phyloP scores from a whole-genome alignment of 1,284 basidiomycete species.

The Cutaneotrichosporon sp. region DNA sequence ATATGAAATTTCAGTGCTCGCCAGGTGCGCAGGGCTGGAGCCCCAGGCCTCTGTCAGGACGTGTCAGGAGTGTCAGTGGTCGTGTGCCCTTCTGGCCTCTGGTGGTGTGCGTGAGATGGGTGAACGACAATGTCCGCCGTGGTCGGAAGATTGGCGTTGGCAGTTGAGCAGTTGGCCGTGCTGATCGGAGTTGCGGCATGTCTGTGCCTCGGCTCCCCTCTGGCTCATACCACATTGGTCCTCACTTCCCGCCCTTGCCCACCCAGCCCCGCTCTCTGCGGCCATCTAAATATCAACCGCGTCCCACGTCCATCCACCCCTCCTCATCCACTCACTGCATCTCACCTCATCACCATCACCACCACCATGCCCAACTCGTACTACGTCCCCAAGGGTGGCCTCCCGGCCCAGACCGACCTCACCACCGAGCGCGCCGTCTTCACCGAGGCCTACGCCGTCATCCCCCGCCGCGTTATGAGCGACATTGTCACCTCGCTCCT shows the following conservation, averaged over 20 bases:
- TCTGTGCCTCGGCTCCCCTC: neutral
- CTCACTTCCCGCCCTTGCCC: too few relatives aligned
- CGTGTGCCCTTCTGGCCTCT: too few relatives aligned
- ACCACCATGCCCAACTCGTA: neutral
- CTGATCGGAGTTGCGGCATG: neutral
- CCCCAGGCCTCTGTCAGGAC: too few relatives aligned
- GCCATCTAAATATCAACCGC: too few relatives aligned
- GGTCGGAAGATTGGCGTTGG: too few relatives aligned
- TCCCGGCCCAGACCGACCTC: neutral
- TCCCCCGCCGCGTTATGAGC: neutral
- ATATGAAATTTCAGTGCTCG: too few relatives aligned
- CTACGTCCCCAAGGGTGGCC: neutral
- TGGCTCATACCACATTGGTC: neutral
- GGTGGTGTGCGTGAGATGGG: too few relatives aligned
- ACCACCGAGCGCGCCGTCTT: neutral
- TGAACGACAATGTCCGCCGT: too few relatives aligned
- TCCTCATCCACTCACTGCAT: neutral
- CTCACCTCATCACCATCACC: neutral
- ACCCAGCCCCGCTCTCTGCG: too few relatives aligned
- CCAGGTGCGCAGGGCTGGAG: too few relatives aligned
- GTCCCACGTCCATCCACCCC: neutral
- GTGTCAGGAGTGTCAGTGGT: too few relatives aligned
- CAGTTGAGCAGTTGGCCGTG: neutral
- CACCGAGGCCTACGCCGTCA: neutral
- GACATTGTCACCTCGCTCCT: neutral